phyloP scores from a whole-genome alignment of 2,329 filamentous ascomycete species.

The Colletotrichum filicis region DNA sequence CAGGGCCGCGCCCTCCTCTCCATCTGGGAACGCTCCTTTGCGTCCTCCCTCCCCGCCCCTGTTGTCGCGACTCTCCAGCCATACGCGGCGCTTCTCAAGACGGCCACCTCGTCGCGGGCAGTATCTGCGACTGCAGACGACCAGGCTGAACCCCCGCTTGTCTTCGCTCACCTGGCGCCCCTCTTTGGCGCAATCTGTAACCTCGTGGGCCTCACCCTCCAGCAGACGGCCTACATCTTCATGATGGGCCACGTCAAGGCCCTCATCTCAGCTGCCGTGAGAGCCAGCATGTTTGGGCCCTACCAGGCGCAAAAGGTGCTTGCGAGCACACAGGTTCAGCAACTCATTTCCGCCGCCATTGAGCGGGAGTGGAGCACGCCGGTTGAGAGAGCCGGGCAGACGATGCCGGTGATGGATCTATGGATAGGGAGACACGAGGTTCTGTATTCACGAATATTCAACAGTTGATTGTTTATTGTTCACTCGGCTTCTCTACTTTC shows the following conservation, averaged over 20 bases:
- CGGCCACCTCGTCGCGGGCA: constrained; percentile 28
- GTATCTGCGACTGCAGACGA: constrained; percentile 33
- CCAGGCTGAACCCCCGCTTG: constrained; percentile 18
- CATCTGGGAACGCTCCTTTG: constrained; percentile 81
- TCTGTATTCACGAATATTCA: constrained; percentile 87
- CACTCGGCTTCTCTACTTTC: constrained; percentile 10
- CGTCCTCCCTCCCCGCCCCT: constrained; percentile 45
- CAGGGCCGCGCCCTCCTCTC: constrained; percentile 80
- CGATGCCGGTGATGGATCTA: constrained; percentile 80
- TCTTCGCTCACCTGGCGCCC: constrained; percentile 70
- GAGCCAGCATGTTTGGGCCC: constrained; percentile 82
- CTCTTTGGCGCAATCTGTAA: constrained; percentile 75
- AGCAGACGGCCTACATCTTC: constrained; percentile 79
- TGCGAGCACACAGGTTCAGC: constrained; percentile 68
- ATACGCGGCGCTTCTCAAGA: constrained; percentile 50
- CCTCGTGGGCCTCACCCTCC: constrained; percentile 68
- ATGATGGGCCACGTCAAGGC: constrained; percentile 82
- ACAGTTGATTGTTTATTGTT: constrained; percentile 65
- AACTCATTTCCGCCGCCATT: constrained; percentile 67
- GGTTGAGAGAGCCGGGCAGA: constrained; percentile 78
- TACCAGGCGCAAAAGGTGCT: constrained; percentile 82
- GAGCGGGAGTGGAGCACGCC: constrained; percentile 67
- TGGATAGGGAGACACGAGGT: constrained; percentile 88
- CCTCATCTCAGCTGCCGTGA: constrained; percentile 79
- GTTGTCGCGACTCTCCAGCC: constrained; percentile 43